Percentiles rank a stretch among this genome's conserved stretches.
These are phyloP conservation scores for Pyricularia sp. DNA, from an alignment of 2,329 filamentous ascomycete species.

Conservation along the genomic window DNA sequence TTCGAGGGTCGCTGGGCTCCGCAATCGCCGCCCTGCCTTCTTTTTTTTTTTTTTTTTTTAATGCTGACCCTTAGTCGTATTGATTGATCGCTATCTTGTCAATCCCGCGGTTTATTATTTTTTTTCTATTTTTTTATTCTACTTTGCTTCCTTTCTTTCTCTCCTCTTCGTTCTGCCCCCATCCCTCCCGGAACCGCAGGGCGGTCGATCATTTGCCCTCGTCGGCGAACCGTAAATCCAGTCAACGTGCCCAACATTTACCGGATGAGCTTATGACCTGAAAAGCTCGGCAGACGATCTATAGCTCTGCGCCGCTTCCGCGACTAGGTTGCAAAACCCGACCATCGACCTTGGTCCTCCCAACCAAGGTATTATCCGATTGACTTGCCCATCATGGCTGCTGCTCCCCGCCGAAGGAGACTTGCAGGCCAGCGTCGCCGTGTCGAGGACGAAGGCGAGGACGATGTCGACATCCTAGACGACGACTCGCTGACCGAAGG, in stretches of 20 bases:
- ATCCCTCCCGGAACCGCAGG: constrained; percentile 2
- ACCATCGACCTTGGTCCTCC: not conserved
- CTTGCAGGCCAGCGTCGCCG: constrained; percentile 54
- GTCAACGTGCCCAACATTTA: not conserved
- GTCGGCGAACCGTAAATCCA: not conserved
- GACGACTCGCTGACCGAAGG: constrained; percentile 55
- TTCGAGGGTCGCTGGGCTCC: not conserved
- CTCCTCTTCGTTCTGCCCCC: not conserved
- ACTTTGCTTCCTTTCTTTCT: not conserved
- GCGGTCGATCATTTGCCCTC: constrained; percentile 2
- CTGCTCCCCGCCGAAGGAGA: constrained; percentile 44
- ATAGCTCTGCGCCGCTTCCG: constrained; percentile 1
- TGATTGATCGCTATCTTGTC: not conserved
- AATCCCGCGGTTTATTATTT: not conserved
- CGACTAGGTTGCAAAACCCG: not conserved
- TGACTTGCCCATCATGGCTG: constrained; percentile 13
- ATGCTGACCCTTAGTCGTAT: not conserved
- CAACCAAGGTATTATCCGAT: not conserved
- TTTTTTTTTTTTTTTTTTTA: not conserved
- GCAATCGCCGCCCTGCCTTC: not conserved
- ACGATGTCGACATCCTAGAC: constrained; percentile 40
- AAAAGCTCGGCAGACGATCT: not conserved
- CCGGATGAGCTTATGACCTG: constrained; percentile 1
- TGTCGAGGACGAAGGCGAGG: constrained; percentile 57
- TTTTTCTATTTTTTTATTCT: not conserved